These are phyloP conservation scores for Desmodesmus armatus DNA, from an alignment of 139 green algal genomes.

Conservation along the genomic window DNA sequence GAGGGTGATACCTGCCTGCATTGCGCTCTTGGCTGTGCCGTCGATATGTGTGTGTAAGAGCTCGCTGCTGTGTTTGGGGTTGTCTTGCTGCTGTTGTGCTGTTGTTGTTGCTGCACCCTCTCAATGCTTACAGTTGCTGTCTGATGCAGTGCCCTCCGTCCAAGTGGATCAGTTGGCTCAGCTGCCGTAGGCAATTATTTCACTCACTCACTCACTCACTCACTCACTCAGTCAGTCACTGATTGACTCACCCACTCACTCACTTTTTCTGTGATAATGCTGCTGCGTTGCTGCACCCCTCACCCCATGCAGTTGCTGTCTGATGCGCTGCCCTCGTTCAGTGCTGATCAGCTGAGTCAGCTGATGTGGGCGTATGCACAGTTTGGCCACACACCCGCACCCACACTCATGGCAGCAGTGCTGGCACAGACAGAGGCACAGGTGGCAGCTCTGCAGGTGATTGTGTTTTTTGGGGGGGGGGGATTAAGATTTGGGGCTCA, in stretches of 20 bases:
- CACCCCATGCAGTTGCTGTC: conserved; percentile 18
- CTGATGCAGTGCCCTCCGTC: not conserved
- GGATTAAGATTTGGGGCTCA: too few relatives aligned
- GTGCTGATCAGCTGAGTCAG: conserved; percentile 8
- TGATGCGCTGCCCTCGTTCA: not conserved
- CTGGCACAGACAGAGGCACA: not conserved
- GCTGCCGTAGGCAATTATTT: conserved; percentile 13
- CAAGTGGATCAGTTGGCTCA: conserved; percentile 1
- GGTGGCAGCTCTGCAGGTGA: conserved; percentile 2
- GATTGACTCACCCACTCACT: too few relatives aligned
- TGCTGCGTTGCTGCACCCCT: not conserved
- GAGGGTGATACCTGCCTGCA: too few relatives aligned
- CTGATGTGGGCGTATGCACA: conserved; percentile 33
- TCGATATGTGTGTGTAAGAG: too few relatives aligned
- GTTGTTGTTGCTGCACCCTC: not conserved
- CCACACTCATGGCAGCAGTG: conserved; percentile 4
- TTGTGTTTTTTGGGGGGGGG: too few relatives aligned
- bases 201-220: conserved; percentile 7
- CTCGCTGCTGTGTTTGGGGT: too few relatives aligned
- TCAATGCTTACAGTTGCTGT: conserved; percentile 24
- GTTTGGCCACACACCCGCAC: conserved; percentile 26
- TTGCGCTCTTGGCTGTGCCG: too few relatives aligned
- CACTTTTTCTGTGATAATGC: not conserved
- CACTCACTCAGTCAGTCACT: not conserved
- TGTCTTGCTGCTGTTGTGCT: not conserved